A percentile compares a stretch with the other conserved stretches of the same genome.
phyloP scores from a whole-genome alignment of 2,329 filamentous ascomycete species.

The Achaetomium macrosporum region DNA sequence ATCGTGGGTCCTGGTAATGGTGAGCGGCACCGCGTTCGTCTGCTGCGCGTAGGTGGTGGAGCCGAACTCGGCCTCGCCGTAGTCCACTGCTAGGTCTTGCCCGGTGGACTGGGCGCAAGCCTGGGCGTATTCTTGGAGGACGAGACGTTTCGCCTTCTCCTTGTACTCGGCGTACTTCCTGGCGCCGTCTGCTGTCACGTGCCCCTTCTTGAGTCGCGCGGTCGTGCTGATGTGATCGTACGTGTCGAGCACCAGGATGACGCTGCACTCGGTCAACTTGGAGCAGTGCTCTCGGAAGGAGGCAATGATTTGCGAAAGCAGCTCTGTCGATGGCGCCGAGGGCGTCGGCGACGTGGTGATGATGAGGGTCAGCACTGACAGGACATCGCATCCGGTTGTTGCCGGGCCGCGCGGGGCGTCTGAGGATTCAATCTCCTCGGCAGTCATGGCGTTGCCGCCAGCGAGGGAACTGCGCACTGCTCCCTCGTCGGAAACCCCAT shows the following conservation, averaged over 20 bases:
- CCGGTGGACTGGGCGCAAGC: neutral
- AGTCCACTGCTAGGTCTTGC: constrained; percentile 12
- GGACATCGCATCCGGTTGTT: constrained; percentile 9
- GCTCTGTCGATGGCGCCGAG: constrained; percentile 47
- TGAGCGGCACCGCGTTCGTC: constrained; percentile 35
- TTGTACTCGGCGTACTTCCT: constrained; percentile 40
- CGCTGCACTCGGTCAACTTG: constrained; percentile 35
- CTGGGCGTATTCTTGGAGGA: constrained; percentile 29
- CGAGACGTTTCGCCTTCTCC: constrained; percentile 39
- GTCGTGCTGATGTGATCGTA: constrained; percentile 42
- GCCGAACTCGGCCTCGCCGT: constrained; percentile 44
- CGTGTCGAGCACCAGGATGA: constrained; percentile 48
- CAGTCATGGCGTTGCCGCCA: constrained; percentile 9
- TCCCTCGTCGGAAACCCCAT: constrained; percentile 1
- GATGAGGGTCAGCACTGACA: constrained; percentile 44
- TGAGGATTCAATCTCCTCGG: neutral
- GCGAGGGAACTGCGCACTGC: neutral
- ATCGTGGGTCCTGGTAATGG: constrained; percentile 32
- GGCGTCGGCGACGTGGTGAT: constrained; percentile 52
- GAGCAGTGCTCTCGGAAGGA: constrained; percentile 42
- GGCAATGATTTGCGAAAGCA: constrained; percentile 41
- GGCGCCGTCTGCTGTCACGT: constrained; percentile 43
- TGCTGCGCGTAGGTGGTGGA: constrained; percentile 30
- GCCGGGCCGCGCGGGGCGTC: neutral
- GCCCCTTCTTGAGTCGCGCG: constrained; percentile 48